Percentiles rank a stretch among this genome's conserved stretches.
phyloP scores from a whole-genome alignment of 2,329 filamentous ascomycete species.

The Penicillium aurantiogriseum region DNA sequence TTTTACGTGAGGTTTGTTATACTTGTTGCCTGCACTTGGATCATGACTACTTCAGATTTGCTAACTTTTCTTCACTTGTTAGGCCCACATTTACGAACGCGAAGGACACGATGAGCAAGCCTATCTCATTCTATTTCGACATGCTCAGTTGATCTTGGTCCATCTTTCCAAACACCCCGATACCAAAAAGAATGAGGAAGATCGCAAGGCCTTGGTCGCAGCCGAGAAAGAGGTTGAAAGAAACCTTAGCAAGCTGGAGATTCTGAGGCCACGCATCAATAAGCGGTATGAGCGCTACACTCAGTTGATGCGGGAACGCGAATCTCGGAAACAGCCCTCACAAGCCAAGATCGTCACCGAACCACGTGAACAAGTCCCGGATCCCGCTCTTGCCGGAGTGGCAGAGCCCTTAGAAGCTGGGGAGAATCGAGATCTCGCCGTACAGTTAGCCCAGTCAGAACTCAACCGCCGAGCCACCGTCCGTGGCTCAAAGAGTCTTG shows the following conservation, averaged over 20 bases:
- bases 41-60: neutral
- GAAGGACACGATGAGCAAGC: slow-evolving; percentile 86
- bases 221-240: slow-evolving; percentile 62
- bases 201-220: slow-evolving; percentile 52
- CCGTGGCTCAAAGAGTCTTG: slow-evolving; percentile 54
- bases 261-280: slow-evolving; percentile 75
- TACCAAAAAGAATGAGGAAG: slow-evolving; percentile 59
- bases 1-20: slow-evolving; percentile 71
- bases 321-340: slow-evolving; percentile 40
- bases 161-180: slow-evolving; percentile 75
- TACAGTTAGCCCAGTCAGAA: slow-evolving; percentile 72
- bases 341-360: slow-evolving; percentile 11
- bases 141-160: slow-evolving; percentile 78
- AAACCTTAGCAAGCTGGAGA: slow-evolving; percentile 70
- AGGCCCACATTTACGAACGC: slow-evolving; percentile 81
- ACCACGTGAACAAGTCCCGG: slow-evolving; percentile 34
- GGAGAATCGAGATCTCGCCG: slow-evolving; percentile 71
- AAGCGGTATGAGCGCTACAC: slow-evolving; percentile 68
- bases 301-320: slow-evolving; percentile 49
- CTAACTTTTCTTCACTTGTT: neutral
- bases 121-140: slow-evolving; percentile 87
- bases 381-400: slow-evolving; percentile 61
- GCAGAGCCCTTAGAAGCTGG: slow-evolving; percentile 65
- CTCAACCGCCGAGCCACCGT: slow-evolving; percentile 65
- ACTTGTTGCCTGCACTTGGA: neutral